Conservation (phyloP, 2,329 filamentous ascomycete genomes). For the Pestalotiopsis fici region DNA sequence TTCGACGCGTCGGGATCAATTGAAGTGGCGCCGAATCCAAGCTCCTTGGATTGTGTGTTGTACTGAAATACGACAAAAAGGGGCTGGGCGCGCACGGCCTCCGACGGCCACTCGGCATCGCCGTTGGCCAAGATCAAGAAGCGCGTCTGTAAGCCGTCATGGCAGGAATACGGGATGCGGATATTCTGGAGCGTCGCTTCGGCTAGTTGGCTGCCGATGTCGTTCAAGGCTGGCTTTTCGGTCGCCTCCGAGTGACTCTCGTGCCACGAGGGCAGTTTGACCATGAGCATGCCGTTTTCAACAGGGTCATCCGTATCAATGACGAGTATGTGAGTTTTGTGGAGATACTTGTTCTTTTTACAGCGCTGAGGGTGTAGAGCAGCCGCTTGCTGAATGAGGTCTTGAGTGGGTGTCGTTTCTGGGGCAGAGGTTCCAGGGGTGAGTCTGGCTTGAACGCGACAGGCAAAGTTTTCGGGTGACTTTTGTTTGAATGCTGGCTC, state of each 20-base stretch:
- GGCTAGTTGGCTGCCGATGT: neutral
- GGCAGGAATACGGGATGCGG: neutral
- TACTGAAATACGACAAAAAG: neutral
- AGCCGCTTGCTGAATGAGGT: neutral
- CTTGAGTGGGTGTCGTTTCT: neutral
- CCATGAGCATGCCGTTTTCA: neutral
- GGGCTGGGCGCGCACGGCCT: neutral
- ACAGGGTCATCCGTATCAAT: neutral
- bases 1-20: conserved; percentile 10
- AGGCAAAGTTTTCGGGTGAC: neutral
- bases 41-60: neutral
- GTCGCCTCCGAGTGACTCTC: neutral
- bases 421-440: neutral
- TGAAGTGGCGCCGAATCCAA: conserved; percentile 11
- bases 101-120: neutral
- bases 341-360: neutral
- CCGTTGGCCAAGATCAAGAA: neutral
- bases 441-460: neutral
- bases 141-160: neutral
- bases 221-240: neutral
- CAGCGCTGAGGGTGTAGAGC: neutral
- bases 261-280: neutral
- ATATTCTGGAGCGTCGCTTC: neutral
- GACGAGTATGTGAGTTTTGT: neutral
- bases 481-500: neutral